Evolutionary conservation across 1,139 yeast genomes (phyloP).

Genomic region (Pichia sp.): DNA sequence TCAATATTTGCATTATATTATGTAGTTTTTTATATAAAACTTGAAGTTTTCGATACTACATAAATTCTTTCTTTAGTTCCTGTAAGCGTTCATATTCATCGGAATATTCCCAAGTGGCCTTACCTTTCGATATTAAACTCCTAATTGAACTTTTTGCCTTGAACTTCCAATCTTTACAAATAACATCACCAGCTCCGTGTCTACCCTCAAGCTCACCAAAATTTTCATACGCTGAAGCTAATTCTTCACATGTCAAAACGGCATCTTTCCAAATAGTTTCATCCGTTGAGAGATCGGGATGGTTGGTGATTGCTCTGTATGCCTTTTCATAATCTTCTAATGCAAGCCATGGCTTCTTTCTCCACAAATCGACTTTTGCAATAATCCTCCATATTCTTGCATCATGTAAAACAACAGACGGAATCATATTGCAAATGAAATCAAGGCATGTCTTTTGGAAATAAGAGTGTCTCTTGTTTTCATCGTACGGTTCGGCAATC

Average conservation of each 20-base stretch:
- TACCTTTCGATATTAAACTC: constrained; percentile 74
- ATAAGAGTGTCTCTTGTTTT: constrained; percentile 35
- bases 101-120: constrained; percentile 68
- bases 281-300: constrained; percentile 55
- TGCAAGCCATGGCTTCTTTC: constrained; percentile 80
- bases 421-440: constrained; percentile 57
- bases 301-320: constrained; percentile 59
- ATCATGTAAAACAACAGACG: constrained; percentile 59
- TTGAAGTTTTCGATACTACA: not conserved
- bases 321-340: constrained; percentile 85
- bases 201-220: constrained; percentile 84
- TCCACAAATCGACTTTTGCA: constrained; percentile 82
- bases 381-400: constrained; percentile 79
- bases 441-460: constrained; percentile 64
- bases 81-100: constrained; percentile 66
- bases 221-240: constrained; percentile 82
- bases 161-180: constrained; percentile 88
- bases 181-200: constrained; percentile 73
- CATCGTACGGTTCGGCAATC: constrained; percentile 41
- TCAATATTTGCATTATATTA: no score
- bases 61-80: constrained; percentile 40
- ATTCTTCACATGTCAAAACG: constrained; percentile 69
- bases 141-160: constrained; percentile 69
- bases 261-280: constrained; percentile 70
- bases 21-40: no score